These are phyloP conservation scores for Verticillium nubilum DNA, from an alignment of 2,329 filamentous ascomycete species.

Conservation along the genomic window DNA sequence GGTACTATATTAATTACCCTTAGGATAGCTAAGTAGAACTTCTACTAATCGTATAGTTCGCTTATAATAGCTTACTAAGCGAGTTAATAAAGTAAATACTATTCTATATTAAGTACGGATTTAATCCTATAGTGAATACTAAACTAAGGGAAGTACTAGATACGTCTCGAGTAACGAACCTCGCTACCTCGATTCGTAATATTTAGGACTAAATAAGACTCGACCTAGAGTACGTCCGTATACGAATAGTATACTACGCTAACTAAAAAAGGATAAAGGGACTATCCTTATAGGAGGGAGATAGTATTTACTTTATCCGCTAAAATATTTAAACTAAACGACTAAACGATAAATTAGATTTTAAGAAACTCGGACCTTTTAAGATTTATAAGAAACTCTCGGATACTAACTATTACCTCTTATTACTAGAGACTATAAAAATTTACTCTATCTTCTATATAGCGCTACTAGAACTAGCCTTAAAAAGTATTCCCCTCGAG, in stretches of 20 bases:
- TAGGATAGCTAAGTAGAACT: no score
- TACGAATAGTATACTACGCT: slow-evolving; percentile 1
- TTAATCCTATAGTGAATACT: no score
- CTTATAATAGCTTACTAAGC: no score
- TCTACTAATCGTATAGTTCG: no score
- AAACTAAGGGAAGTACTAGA: no score
- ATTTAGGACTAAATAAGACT: no score
- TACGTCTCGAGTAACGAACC: no score
- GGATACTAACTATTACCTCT: not conserved
- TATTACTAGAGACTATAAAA: not conserved
- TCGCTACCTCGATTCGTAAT: no score
- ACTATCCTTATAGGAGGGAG: not conserved
- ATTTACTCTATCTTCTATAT: not conserved
- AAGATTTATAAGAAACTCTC: not conserved
- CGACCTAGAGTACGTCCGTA: no score
- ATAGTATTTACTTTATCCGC: not conserved
- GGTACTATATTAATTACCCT: not conserved
- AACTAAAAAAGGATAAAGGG: not conserved
- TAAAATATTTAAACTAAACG: slow-evolving; percentile 1
- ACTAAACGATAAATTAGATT: slow-evolving; percentile 1
- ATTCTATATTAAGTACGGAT: no score
- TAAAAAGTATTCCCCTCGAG: not conserved
- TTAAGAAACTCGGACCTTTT: not conserved
- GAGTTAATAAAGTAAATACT: no score
- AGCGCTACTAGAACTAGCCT: not conserved